Percentiles rank a stretch among this genome's conserved stretches.
These are phyloP conservation scores for Platismatia glauca DNA, from an alignment of 495 filamentous ascomycete genomes.

Conservation along the genomic window DNA sequence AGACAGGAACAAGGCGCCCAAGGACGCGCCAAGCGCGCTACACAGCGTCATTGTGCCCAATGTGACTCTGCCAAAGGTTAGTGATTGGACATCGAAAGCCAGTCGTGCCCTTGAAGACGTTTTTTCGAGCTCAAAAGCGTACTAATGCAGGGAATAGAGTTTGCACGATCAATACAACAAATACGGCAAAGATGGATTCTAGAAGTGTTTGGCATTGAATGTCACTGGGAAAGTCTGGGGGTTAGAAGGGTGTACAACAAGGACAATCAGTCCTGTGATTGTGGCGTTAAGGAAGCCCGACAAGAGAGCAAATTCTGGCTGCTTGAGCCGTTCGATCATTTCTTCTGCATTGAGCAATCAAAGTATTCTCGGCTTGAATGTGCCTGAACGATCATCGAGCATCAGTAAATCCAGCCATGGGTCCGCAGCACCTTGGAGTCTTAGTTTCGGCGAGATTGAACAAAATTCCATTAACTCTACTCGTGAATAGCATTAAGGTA, in stretches of 20 bases:
- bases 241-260: slow-evolving; percentile 4
- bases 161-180: slow-evolving; percentile 97
- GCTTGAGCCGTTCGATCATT: background rate
- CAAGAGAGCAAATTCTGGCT: background rate
- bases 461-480: background rate
- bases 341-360: background rate
- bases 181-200: slow-evolving; percentile 75
- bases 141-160: slow-evolving; percentile 42
- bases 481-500: too few species aligned
- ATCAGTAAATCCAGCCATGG: background rate
- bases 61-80: slow-evolving; percentile 82
- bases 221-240: background rate
- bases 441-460: background rate
- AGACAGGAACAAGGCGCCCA: slow-evolving; percentile 61
- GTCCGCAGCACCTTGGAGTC: background rate
- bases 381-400: background rate
- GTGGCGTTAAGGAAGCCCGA: background rate
- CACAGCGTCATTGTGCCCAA: slow-evolving; percentile 90
- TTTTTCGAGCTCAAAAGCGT: background rate
- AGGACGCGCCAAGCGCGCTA: slow-evolving; percentile 87
- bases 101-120: background rate
- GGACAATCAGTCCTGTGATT: slow-evolving; percentile 1
- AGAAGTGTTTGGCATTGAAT: background rate
- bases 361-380: background rate
- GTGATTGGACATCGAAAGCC: background rate